Evolutionary conservation across 257 asterid genomes (phyloP).

Genomic region (Fraxinus quadrangulata): DNA sequence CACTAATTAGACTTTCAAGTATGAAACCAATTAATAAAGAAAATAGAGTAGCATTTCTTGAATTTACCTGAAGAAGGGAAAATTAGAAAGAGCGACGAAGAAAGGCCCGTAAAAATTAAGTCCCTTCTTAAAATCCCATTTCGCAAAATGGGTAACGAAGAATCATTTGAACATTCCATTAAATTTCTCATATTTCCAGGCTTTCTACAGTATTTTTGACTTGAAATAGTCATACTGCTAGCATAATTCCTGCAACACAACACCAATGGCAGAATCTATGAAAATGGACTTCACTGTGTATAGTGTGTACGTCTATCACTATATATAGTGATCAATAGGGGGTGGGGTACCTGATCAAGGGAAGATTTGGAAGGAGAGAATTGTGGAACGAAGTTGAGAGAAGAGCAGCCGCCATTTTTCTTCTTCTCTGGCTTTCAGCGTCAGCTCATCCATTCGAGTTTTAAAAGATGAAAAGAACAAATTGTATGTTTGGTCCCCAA

Average conservation of each 20-base stretch:
- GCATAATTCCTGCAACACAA: conserved; percentile 36
- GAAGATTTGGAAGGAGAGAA: conserved; percentile 30
- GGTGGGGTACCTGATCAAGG: conserved; percentile 27
- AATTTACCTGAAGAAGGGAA: conserved; percentile 54
- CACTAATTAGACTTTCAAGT: conserved; percentile 21
- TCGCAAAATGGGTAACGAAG: conserved; percentile 36
- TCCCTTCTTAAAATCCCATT: conserved; percentile 59
- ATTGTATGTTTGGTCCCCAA: neutral
- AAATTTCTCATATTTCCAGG: conserved; percentile 28
- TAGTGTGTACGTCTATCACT: neutral
- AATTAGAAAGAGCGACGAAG: conserved; percentile 55
- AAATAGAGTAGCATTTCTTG: neutral
- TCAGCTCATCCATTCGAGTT: conserved; percentile 47
- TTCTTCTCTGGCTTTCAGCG: conserved; percentile 10
- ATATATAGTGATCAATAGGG: neutral
- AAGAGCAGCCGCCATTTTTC: conserved; percentile 51
- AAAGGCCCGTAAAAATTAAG: conserved; percentile 52
- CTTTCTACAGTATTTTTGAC: conserved; percentile 23
- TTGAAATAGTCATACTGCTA: conserved; percentile 24
- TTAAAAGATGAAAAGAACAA: conserved; percentile 25
- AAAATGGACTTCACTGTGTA: neutral
- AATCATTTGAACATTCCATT: conserved; percentile 31
- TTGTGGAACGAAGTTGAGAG: conserved; percentile 37
- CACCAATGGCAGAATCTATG: neutral
- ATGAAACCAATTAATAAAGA: neutral